Percentiles rank a stretch among this genome's conserved stretches.
phyloP scores from a whole-genome alignment of 495 filamentous ascomycete genomes.

The Sporormia fimetaria region DNA sequence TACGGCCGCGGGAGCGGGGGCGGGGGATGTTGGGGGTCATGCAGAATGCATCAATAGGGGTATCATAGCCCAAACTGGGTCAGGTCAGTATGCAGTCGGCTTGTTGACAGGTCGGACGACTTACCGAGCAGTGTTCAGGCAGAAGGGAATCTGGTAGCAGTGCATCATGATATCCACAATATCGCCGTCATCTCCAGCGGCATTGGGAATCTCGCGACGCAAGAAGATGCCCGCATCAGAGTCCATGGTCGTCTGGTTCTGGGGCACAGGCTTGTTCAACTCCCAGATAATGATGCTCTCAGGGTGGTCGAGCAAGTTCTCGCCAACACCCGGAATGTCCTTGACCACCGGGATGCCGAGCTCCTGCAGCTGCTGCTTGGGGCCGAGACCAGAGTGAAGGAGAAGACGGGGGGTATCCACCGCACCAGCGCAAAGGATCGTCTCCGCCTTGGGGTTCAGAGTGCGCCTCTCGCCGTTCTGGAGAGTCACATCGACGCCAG shows the following conservation, averaged over 20 bases:
- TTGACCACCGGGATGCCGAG: conserved; percentile 58
- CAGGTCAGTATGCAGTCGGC: conserved; percentile 3
- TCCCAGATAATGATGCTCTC: conserved; percentile 78
- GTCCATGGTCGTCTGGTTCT: conserved; percentile 74
- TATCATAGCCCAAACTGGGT: conserved; percentile 58
- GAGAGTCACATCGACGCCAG: conserved; percentile 53
- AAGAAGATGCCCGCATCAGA: conserved; percentile 77
- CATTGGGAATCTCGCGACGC: conserved; percentile 54
- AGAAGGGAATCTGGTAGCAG: conserved; percentile 81
- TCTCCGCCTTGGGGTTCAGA: conserved; percentile 54
- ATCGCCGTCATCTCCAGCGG: conserved; percentile 51
- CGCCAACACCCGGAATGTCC: conserved; percentile 65
- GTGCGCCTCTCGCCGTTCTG: conserved; percentile 51
- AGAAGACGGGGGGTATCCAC: conserved; percentile 66
- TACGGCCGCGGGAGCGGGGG: conserved; percentile 57
- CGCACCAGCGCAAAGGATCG: conserved; percentile 65
- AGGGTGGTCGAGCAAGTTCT: conserved; percentile 69
- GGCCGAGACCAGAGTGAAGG: conserved; percentile 69
- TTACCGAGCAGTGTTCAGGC: conserved; percentile 35
- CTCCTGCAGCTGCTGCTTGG: conserved; percentile 47
- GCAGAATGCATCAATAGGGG: conserved; percentile 68
- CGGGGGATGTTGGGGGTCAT: conserved; percentile 87
- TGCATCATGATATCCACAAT: conserved; percentile 82
- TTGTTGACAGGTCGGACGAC: conserved; percentile 30
- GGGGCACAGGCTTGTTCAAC: conserved; percentile 61